Evolutionary conservation across 208 protist genomes (phyloP), one percentile per base, ranked within the genome.

Genomic region (Trypanosoma melophagium): DNA sequence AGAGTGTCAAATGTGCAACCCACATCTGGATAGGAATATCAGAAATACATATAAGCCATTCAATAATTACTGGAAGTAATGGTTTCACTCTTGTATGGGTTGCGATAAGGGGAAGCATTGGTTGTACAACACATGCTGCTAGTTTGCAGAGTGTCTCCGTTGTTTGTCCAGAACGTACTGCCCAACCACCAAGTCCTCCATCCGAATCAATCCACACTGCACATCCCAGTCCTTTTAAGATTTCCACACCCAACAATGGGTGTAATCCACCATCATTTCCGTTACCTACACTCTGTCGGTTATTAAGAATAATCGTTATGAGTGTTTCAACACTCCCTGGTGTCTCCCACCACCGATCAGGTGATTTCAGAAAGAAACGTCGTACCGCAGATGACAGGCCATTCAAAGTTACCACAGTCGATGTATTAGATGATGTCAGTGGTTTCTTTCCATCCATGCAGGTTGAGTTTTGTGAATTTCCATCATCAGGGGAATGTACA

Each of bases 21-120:
- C 77, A 86, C 13, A 53, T 42, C 13, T 63, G 42, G 16, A 75
- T 45, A 19, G 71, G 61, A 13, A 79, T 53, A 28, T 77, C 50
- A 71, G 83, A 56, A 86, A 74, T 49, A 74, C 78, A 71, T 50
- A 84, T 28, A 19, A 82, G 55, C 83, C 86, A 89, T 57, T 92
- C 86, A 12, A 86, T 59, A 1, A 84, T 31, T 24, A 87, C 24
- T 1, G 80, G 83, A n/a, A 87, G 25, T 4, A 86, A 69, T 17
- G 78, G 71, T 16, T 22, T 63, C 13, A 87, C 76, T n/a, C 67
- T 73, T 25, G 74, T 56, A 51, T 86, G 82, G 0, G 79, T 60
- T n/a, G 40, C 24, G 3, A 40, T 51, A 19, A 57, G 52, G n/a
- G 64, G 75, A 54, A 64, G 42, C 38, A 64, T 49, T 24, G 77